Evolutionary conservation across 2,329 filamentous ascomycete genomes (phyloP), one percentile per base, ranked within the genome.

Genomic region (Keithomyces neogunnii): DNA sequence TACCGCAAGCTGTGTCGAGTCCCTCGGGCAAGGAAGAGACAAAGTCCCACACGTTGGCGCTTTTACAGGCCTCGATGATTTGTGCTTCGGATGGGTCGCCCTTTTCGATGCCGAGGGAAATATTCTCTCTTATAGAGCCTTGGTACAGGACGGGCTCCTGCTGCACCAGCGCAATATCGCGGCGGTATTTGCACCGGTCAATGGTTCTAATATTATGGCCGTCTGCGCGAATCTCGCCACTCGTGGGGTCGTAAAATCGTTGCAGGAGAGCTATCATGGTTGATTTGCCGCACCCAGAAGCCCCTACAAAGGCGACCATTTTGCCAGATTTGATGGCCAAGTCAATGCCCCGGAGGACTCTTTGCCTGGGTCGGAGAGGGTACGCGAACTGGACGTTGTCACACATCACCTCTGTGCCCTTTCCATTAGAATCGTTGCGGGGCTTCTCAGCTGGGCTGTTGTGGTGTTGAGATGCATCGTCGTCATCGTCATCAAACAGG

Each of bases 1-100:
- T 78, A 2, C 86, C 85, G 28, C 86, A 84, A 1, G 74, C 69
- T 0, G 85, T 86, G 1, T 74, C 68, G 50, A 87, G 82, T 0
- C 81, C 81, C 51, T 85, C 68, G 2, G 80, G 78, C 0, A 84
- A 69, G 1, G 73, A 75, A 1, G 69, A 63, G 32, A 84, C 71
- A 52, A 83, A 83, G 11, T 78, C 74, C 58, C 75, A 73, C 2
- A 77, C 74, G 61, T 80, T 81, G 13, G 80, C 76, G 47, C 78
- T 71, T 32, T 69, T 65, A 52, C 77, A 80, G 1, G 79, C 79
- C 1, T 70, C 64, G 9, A 73, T 61, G 26, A 82, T 71, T 7
- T 70, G 64, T 3, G 66, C 68, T 26, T 68, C 68, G 3, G 60
- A 54, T 0, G 64, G 63, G 5, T 58, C 61, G 3, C 55, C 57